Conservation (phyloP, 768 basidiomycete genomes). For the Lyophyllum semitale region DNA sequence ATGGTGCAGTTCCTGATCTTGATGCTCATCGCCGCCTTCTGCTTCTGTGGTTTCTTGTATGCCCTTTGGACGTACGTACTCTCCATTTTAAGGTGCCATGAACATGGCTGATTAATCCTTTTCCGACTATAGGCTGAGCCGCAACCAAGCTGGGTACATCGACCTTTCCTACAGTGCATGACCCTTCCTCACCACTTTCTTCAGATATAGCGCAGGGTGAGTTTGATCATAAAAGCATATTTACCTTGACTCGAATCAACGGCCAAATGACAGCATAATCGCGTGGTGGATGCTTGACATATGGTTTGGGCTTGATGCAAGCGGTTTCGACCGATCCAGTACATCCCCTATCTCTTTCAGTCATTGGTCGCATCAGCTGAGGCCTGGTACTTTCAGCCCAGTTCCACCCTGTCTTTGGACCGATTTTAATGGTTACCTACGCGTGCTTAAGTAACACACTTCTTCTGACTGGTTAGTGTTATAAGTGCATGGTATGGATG, state of each 20-base stretch:
- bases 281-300: slow-evolving; percentile 96
- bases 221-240: background rate
- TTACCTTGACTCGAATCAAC: background rate
- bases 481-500: background rate
- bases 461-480: slow-evolving; percentile 71
- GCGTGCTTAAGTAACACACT: slow-evolving; percentile 92
- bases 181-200: background rate
- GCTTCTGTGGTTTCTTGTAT: slow-evolving; percentile 91
- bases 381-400: slow-evolving; percentile 38
- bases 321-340: slow-evolving; percentile 84
- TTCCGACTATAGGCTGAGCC: slow-evolving; percentile 50
- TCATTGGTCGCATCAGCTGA: background rate
- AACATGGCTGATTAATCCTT: slow-evolving; percentile 2
- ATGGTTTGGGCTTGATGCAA: slow-evolving; percentile 94
- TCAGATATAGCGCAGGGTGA: slow-evolving; percentile 33
- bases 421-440: slow-evolving; percentile 87
- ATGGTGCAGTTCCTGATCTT: slow-evolving; percentile 84
- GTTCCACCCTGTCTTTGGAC: slow-evolving; percentile 89
- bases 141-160: slow-evolving; percentile 58
- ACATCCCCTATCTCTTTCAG: slow-evolving; percentile 27
- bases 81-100: background rate
- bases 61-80: slow-evolving; percentile 86
- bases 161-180: background rate
- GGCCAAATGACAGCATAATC: slow-evolving; percentile 39
- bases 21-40: slow-evolving; percentile 86